Evolutionary conservation across 2,329 filamentous ascomycete genomes (phyloP).

Genomic region (Fusarium haematococcum): DNA sequence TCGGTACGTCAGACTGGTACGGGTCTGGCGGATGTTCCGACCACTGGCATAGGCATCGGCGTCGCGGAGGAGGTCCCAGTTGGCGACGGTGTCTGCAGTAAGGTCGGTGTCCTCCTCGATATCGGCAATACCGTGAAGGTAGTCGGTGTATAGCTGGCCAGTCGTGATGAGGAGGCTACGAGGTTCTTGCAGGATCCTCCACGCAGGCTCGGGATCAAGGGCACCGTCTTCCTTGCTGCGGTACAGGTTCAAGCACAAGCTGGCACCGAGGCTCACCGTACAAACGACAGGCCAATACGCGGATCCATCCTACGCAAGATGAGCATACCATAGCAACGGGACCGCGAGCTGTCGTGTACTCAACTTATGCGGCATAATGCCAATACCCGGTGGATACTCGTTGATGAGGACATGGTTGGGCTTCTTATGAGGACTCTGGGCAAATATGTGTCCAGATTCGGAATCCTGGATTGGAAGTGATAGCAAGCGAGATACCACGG

Average conservation of each 20-base stretch:
- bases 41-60: conserved; percentile 61
- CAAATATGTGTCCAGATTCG: conserved; percentile 60
- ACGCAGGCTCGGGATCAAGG: conserved; percentile 62
- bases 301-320: conserved; percentile 72
- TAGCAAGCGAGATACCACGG: conserved; percentile 72
- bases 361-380: conserved; percentile 95
- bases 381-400: conserved; percentile 87
- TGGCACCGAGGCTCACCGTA: conserved; percentile 86
- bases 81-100: conserved; percentile 70
- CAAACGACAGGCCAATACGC: conserved; percentile 91
- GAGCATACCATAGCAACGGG: conserved; percentile 43
- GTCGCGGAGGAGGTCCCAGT: conserved; percentile 76
- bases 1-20: conserved; percentile 82
- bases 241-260: conserved; percentile 82
- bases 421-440: conserved; percentile 74
- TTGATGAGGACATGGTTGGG: conserved; percentile 96
- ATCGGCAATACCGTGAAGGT: conserved; percentile 80
- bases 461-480: conserved; percentile 58
- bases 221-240: conserved; percentile 71
- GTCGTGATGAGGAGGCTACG: conserved; percentile 83
- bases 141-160: conserved; percentile 74
- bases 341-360: conserved; percentile 44
- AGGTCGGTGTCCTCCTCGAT: conserved; percentile 75
- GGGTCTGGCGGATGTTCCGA: conserved; percentile 66
- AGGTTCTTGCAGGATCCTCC: conserved; percentile 82